A percentile compares a stretch with the other conserved stretches of the same genome.
Conservation (phyloP, 495 filamentous ascomycete genomes). For the Cudoniella acicularis region DNA sequence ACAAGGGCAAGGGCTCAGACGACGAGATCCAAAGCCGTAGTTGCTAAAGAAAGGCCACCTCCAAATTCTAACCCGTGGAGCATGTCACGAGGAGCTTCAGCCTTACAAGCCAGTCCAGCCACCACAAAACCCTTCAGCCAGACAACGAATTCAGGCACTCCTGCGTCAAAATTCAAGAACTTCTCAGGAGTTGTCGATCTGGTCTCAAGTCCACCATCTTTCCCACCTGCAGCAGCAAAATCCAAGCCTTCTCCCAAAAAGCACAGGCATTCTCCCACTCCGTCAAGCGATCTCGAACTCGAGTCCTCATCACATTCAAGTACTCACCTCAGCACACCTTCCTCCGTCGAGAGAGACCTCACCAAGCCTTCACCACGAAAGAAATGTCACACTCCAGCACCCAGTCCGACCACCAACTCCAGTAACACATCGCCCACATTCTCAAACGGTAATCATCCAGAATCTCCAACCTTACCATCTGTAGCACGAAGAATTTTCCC, state of each 20-base stretch:
- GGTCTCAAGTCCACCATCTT: neutral
- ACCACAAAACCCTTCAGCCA: conserved; percentile 6
- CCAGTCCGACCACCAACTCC: too few relatives aligned
- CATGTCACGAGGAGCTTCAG: neutral
- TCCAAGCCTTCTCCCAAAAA: neutral
- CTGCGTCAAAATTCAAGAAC: neutral
- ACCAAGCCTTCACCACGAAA: neutral
- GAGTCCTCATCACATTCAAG: neutral
- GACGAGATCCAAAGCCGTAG: neutral
- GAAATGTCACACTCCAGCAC: neutral
- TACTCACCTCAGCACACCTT: neutral
- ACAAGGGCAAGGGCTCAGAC: neutral
- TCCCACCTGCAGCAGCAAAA: neutral
- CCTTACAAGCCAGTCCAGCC: neutral
- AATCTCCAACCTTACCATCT: too few relatives aligned
- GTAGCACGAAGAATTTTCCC: too few relatives aligned
- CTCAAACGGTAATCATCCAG: neutral
- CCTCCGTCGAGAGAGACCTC: neutral
- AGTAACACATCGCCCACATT: too few relatives aligned
- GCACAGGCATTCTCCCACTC: neutral
- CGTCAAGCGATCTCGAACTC: neutral
- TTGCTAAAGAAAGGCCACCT: conserved; percentile 2
- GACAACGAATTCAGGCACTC: neutral
- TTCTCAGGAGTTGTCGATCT: neutral
- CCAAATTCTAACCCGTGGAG: conserved; percentile 23